Evolutionary conservation across 192 early-diverging fungal species (phyloP), one percentile per base, ranked within the genome.

Genomic region (Coemansia sp.): DNA sequence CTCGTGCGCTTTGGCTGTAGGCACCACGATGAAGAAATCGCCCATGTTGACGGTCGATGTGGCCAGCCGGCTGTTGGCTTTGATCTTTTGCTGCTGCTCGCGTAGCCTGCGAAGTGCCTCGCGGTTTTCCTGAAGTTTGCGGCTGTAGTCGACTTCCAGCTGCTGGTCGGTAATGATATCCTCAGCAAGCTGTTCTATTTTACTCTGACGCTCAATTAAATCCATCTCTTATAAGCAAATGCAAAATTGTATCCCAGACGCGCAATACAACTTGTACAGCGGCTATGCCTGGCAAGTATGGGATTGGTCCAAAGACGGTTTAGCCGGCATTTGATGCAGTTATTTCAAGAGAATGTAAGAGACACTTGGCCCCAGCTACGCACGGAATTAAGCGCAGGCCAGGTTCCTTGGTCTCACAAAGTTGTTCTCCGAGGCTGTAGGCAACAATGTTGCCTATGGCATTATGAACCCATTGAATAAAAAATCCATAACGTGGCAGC

Each of bases 1-100:
- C 7, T 20, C 20, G 18, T 39, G 47, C 18, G 74, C 74, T 44
- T 63, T 78, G 20, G 55, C 21, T 12, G 48, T 53, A 6, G 74
- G 74, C 3, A 78, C 44, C 10, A 70, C 59, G 6, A 78, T 65
- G 47, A 78, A 78, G 36, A 78, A 77, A 39, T 78, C 74, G 21
- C 74, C 74, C 74, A 71, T 78, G 74, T 70, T 78, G 26, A 78
- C 58, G 0, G 74, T 47, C 2, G 66, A 57, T 2, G 65, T 65
- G 5, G 61, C 57, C 19, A 51, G 50, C 9, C 38, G 20, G 58
- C 72, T 68, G 23, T 15, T 21, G 2, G 72, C 61, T 23, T 57
- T 59, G 14, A 36, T 50, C 12, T 43, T 53, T 10, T 54, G 37
- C 33, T 60, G 39, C 39, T 68, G 57, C 49, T 65, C 37, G 13